Base-by-base conservation (phyloP, 805 yeast genomes). In the Metschnikowia bowlesiae region DNA sequence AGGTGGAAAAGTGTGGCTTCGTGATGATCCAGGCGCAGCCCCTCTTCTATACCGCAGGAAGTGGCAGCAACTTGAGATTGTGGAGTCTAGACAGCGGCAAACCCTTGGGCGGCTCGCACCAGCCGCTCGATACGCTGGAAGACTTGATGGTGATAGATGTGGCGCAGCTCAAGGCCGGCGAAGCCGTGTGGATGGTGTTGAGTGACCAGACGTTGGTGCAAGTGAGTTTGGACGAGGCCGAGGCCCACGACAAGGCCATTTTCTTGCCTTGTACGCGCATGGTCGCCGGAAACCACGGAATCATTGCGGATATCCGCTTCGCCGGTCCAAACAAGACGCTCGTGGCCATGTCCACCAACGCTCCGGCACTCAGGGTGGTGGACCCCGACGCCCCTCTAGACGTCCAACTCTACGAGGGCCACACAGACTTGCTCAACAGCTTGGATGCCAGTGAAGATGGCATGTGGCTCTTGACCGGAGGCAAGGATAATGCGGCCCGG, bases 261-360 rank as follows among this genome's bases (percentile, higher is more conserved):
- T 53, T 48, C 30, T 63, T 86, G n/a, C 75, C 77, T 16, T 63
- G 79, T 2, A 59, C 66, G 7, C 73, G 83, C 49, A 76, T 81
- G 39, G 75, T 90, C 58, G 94, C 97, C 0, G 97, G 97, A 58
- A 90, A 90, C 66, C 96, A 92, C 68, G 98, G 97, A 50, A 92
- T 94, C 28, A 84, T 94, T 60, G 96, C 97, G 2, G 98, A 92
- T 64, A 78, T 90, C 71, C 80, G 82, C 57, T 85, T 83, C 61
- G 85, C 84, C 32, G 94, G 94, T 0, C 88, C 89, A 7, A 62
- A 73, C 26, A 63, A 71, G 31, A 64, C 75, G 42, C 69, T 75
- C 35, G 65, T 92, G 41, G 98, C 96, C 4, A 66, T 94, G 56
- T 97, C 98, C 1, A 92, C 98, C 3, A 94, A 94, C 67, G 88